phyloP scores from a whole-genome alignment of 2,329 filamentous ascomycete species.

The Ophiocordyceps australis region DNA sequence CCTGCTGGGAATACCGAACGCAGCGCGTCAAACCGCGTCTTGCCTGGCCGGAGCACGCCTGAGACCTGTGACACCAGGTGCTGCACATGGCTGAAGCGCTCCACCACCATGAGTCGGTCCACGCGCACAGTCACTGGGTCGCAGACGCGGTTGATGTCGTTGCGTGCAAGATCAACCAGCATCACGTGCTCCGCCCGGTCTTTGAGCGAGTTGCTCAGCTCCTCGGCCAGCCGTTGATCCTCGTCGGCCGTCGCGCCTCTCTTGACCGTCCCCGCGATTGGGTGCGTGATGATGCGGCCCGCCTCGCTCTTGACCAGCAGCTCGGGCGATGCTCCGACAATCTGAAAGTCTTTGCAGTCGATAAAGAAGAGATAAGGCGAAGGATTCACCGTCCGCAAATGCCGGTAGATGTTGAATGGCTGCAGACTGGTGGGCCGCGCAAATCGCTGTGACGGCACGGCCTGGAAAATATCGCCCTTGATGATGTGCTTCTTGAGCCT shows the following conservation, averaged over 20 bases:
- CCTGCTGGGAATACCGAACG: slow-evolving; percentile 93
- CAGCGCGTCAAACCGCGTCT: slow-evolving; percentile 90
- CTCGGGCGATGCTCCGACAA: slow-evolving; percentile 89
- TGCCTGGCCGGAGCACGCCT: slow-evolving; percentile 63
- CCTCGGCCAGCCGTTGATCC: slow-evolving; percentile 60
- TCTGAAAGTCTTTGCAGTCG: slow-evolving; percentile 79
- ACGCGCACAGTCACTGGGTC: slow-evolving; percentile 80
- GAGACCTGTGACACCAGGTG: slow-evolving; percentile 94
- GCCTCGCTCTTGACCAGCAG: slow-evolving; percentile 81
- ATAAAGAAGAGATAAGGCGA: slow-evolving; percentile 96
- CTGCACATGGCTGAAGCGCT: slow-evolving; percentile 93
- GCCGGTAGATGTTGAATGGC: slow-evolving; percentile 95
- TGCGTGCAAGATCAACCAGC: slow-evolving; percentile 88
- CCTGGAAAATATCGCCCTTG: slow-evolving; percentile 90
- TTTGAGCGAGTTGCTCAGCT: slow-evolving; percentile 66
- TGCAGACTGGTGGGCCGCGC: slow-evolving; percentile 78
- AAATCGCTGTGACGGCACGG: slow-evolving; percentile 87
- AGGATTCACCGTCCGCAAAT: slow-evolving; percentile 91
- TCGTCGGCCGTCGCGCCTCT: slow-evolving; percentile 66
- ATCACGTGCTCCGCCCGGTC: slow-evolving; percentile 94
- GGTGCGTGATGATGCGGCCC: slow-evolving; percentile 83
- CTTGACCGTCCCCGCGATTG: slow-evolving; percentile 90
- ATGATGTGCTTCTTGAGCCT: slow-evolving; percentile 79
- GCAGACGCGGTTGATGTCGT: slow-evolving; percentile 92
- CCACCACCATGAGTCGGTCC: slow-evolving; percentile 84